Evolutionary conservation across 1,284 basidiomycete species (phyloP).

Genomic region (Volvariella surrecta): DNA sequence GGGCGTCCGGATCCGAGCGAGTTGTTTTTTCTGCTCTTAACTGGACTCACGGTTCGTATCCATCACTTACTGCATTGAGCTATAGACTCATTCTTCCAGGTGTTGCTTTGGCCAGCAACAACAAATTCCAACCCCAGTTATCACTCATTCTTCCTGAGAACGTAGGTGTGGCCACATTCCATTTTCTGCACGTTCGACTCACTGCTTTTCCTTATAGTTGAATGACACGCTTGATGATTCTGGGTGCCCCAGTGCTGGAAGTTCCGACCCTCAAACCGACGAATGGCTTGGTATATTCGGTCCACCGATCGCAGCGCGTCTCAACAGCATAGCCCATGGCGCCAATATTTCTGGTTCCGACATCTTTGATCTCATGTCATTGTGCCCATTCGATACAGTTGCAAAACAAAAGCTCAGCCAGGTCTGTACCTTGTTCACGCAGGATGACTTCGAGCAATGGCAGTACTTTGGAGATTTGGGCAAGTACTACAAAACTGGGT

Average conservation of each 20-base stretch:
- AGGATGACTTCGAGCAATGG: conserved; percentile 50
- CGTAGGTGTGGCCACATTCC: conserved; percentile 20
- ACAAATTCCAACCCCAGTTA: conserved; percentile 31
- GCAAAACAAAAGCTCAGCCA: conserved; percentile 44
- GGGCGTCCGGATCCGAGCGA: conserved; percentile 51
- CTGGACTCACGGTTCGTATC: conserved; percentile 54
- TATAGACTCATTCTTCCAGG: conserved; percentile 24
- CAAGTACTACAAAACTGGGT: conserved; percentile 75
- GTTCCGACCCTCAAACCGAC: conserved; percentile 31
- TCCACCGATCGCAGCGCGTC: conserved; percentile 45
- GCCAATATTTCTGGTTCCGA: conserved; percentile 53
- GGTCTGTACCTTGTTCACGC: conserved; percentile 64
- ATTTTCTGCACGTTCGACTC: conserved; percentile 2
- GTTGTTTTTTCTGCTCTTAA: conserved; percentile 63
- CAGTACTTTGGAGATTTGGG: conserved; percentile 69
- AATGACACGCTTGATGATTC: conserved; percentile 73
- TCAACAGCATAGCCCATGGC: conserved; percentile 56
- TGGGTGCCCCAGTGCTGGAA: conserved; percentile 56
- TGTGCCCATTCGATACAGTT: conserved; percentile 75
- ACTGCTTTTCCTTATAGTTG: conserved; percentile 18
- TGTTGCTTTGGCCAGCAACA: conserved; percentile 37
- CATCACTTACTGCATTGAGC: not conserved
- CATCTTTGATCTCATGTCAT: conserved; percentile 51
- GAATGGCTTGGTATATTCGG: conserved; percentile 51
- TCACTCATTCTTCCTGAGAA: conserved; percentile 47